Base-by-base conservation (phyloP, 1,284 basidiomycete species). In the Malassezia sympodialis region DNA sequence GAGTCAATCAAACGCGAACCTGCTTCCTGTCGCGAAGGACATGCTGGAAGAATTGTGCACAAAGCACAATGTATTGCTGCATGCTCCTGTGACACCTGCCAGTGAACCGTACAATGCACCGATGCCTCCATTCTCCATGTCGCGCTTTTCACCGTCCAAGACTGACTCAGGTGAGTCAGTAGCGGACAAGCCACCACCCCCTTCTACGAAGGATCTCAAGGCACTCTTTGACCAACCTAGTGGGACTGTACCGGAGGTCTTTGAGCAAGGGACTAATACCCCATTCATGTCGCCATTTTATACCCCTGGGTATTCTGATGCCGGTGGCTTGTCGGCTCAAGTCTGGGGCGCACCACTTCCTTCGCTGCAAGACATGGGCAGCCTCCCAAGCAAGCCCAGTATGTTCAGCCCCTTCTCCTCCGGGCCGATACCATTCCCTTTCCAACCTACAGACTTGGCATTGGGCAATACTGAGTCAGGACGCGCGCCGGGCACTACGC, bases 41-140 rank as follows among this genome's bases (percentile, higher is more conserved):
- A 84, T 88, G 78, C 81, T 98, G 17, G 93, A 96, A 72, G 87
- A 93, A 57, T 79, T 86, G 48, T 84, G 84, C 59, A 84, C 90
- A 67, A 89, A 87, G 66, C 72, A 77, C 51, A 75, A 76, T 49
- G 76, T 79, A 4, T 42, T 24, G n/a, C 11, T 48, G 17, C 26
- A 41, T 40, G 45, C 45, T 23, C 26, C 34, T 30, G 35, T n/a
- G 24, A 21, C 37, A 2, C 48, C 35, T 1, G 27, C 26, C 1
- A 24, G 24, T 24, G 28, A 23, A 5, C 8, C 49, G 4, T 43
- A 31, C 49, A 19, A 19, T 27, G 88, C 93, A 68, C 87, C 90
- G 1, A 91, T 96, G 79, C 87, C 90, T 30, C 90, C 94, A 76
- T 96, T 96, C 76, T 89, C 94, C 73, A 90, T 87, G 77, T 94